Percentiles rank a stretch among this genome's conserved stretches.
Conservation (phyloP, 2,329 filamentous ascomycete species). For the Trichophyton schoenleinii region DNA sequence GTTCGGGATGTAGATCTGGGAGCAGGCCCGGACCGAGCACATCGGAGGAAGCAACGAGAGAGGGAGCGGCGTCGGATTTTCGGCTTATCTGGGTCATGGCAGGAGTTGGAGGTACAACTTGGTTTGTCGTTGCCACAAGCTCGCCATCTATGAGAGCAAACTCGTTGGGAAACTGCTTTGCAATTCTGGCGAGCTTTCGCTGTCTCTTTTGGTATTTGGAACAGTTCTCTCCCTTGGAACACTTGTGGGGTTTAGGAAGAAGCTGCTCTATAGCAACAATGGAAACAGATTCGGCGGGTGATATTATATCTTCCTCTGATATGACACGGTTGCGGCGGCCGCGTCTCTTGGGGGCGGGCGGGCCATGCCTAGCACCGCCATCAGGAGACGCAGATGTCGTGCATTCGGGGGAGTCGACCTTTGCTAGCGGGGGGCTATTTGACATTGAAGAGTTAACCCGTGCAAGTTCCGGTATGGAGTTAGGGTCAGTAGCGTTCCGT, state of each 20-base stretch:
- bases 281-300: slow-evolving; percentile 70
- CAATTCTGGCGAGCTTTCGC: slow-evolving; percentile 59
- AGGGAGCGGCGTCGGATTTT: slow-evolving; percentile 63
- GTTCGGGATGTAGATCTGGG: slow-evolving; percentile 50
- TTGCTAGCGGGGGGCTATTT: slow-evolving; percentile 4
- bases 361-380: neutral
- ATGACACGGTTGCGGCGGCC: slow-evolving; percentile 15
- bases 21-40: slow-evolving; percentile 60
- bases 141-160: slow-evolving; percentile 42
- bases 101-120: slow-evolving; percentile 53
- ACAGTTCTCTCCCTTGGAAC: slow-evolving; percentile 77
- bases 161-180: slow-evolving; percentile 60
- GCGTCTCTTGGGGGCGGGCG: slow-evolving; percentile 15
- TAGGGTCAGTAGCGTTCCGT: slow-evolving; percentile 6
- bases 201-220: slow-evolving; percentile 71
- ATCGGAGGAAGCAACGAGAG: slow-evolving; percentile 82
- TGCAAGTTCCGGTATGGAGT: slow-evolving; percentile 24
- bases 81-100: slow-evolving; percentile 40
- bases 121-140: slow-evolving; percentile 47
- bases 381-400: slow-evolving; percentile 5
- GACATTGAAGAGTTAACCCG: slow-evolving; percentile 7
- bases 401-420: neutral
- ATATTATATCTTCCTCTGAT: slow-evolving; percentile 49
- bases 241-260: slow-evolving; percentile 75
- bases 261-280: slow-evolving; percentile 89